Evolutionary conservation across 371 early-diverging fungal genomes (phyloP).

Genomic region (Mortierella sp.): DNA sequence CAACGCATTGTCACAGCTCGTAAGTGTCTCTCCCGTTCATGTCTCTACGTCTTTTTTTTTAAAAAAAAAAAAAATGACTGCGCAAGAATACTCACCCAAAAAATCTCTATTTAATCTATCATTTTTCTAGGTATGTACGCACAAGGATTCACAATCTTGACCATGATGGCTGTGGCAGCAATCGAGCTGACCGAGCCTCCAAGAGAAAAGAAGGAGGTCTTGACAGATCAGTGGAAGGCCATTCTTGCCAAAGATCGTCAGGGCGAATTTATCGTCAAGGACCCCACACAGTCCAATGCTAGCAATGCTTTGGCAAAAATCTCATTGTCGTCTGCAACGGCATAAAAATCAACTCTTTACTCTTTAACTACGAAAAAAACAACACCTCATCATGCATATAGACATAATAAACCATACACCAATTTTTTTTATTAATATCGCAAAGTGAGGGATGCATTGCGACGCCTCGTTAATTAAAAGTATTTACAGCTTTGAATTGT

Average conservation of each 20-base stretch:
- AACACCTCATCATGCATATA: not conserved
- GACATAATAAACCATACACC: not conserved
- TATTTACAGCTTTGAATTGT: slow-evolving; percentile 37
- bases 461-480: not conserved
- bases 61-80: not conserved
- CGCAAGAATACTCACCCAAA: not conserved
- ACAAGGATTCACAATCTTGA: slow-evolving; percentile 55
- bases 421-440: no score
- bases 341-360: not conserved
- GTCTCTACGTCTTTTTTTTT: not conserved
- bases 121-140: slow-evolving; percentile 49
- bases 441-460: no score
- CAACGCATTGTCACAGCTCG: slow-evolving; percentile 85
- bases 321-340: slow-evolving; percentile 7
- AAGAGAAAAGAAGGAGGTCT: slow-evolving; percentile 30
- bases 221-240: slow-evolving; percentile 58
- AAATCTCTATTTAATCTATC: not conserved
- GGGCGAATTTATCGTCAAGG: slow-evolving; percentile 51
- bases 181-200: slow-evolving; percentile 50
- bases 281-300: slow-evolving; percentile 1
- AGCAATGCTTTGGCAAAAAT: slow-evolving; percentile 12
- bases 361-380: not conserved
- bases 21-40: slow-evolving; percentile 60
- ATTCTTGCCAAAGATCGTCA: slow-evolving; percentile 55
- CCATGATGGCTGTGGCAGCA: slow-evolving; percentile 57